Percentiles rank a stretch among this genome's conserved stretches.
These are phyloP conservation scores for Exophiala sp. DNA, from an alignment of 2,329 filamentous ascomycete genomes.

Conservation along the genomic window DNA sequence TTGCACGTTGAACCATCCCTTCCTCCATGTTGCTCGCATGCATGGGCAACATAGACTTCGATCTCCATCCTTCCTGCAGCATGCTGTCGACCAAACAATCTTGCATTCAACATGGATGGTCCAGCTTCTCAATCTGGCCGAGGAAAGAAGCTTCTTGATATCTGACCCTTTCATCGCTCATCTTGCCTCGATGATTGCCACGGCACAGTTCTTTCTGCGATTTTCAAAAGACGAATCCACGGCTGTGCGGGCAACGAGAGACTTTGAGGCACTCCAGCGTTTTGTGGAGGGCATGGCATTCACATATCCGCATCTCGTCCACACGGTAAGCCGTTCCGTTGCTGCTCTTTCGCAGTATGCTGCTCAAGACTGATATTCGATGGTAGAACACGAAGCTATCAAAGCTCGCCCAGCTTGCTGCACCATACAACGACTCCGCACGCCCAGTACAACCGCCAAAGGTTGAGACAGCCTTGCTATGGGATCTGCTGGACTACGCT, in stretches of 20 bases:
- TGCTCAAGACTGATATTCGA: neutral
- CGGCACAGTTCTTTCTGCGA: slow-evolving; percentile 20
- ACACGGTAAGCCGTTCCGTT: slow-evolving; percentile 14
- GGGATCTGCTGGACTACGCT: slow-evolving; percentile 25
- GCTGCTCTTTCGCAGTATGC: neutral
- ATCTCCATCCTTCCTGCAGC: slow-evolving; percentile 26
- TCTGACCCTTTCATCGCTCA: slow-evolving; percentile 23
- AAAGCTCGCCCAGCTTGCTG: slow-evolving; percentile 14
- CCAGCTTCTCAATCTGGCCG: slow-evolving; percentile 15
- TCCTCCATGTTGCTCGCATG: slow-evolving; percentile 22
- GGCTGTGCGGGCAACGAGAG: slow-evolving; percentile 11
- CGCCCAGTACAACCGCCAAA: slow-evolving; percentile 12
- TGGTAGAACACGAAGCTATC: slow-evolving; percentile 10
- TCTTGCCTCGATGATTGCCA: slow-evolving; percentile 20
- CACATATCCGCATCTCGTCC: slow-evolving; percentile 16
- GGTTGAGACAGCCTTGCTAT: slow-evolving; percentile 21
- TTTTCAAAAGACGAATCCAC: slow-evolving; percentile 20
- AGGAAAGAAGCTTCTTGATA: slow-evolving; percentile 17
- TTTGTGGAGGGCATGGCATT: slow-evolving; percentile 19
- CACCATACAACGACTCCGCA: neutral
- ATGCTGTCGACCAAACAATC: slow-evolving; percentile 22
- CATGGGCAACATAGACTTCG: slow-evolving; percentile 15
- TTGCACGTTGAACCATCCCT: slow-evolving; percentile 23
- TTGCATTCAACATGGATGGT: slow-evolving; percentile 24
- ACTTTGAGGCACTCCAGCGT: slow-evolving; percentile 15